phyloP scores from a whole-genome alignment of 2,329 filamentous ascomycete species.

The Cercospora nicotianae region DNA sequence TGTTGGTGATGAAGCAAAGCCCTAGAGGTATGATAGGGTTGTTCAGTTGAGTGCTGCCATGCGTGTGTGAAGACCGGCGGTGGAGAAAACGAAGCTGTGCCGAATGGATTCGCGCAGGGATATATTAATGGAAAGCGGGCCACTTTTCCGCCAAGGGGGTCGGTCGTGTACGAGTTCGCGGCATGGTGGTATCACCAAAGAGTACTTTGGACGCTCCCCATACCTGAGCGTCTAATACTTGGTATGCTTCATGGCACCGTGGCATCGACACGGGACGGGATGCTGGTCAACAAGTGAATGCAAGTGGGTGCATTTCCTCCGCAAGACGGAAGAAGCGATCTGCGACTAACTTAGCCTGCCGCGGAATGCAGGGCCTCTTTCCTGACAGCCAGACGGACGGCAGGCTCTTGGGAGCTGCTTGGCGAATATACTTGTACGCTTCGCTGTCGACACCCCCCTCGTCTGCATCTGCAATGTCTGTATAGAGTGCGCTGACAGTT shows the following conservation, averaged over 20 bases:
- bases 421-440: neutral
- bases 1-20: neutral
- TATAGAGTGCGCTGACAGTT: neutral
- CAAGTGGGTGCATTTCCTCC: neutral
- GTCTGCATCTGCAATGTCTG: neutral
- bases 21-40: neutral
- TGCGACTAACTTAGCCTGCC: neutral
- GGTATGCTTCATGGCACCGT: neutral
- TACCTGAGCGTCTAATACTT: neutral
- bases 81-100: neutral
- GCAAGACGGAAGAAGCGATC: neutral
- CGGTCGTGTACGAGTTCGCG: neutral
- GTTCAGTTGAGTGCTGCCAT: neutral
- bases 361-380: neutral
- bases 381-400: neutral
- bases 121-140: neutral
- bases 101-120: neutral
- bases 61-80: neutral
- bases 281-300: neutral
- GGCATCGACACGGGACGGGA: neutral
- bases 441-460: neutral
- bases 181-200: neutral
- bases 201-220: neutral
- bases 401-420: neutral
- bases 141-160: neutral